Conservation (phyloP, 78 protist species). For the Speleostelium caveatum region DNA sequence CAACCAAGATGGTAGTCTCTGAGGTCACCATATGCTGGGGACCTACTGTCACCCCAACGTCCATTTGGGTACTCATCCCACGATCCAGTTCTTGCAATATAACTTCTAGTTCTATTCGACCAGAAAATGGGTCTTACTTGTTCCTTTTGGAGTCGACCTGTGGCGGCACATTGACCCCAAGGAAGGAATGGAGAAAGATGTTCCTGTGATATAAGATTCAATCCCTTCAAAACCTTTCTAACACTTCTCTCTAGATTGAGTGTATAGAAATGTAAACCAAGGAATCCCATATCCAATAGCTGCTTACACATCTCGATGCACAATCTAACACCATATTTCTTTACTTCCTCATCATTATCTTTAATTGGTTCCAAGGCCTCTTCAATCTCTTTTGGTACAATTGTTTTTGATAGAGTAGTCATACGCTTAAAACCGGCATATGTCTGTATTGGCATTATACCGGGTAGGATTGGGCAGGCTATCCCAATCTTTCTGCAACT, state of each 20-base stretch:
- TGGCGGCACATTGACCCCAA: slow-evolving; percentile 78
- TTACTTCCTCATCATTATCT: slow-evolving; percentile 94
- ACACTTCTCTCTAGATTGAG: slow-evolving; percentile 92
- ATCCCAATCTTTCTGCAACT: slow-evolving; percentile 92
- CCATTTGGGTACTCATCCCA: slow-evolving; percentile 99
- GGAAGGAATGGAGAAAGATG: slow-evolving; percentile 55
- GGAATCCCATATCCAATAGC: slow-evolving; percentile 77
- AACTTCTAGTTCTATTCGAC: slow-evolving; percentile 91
- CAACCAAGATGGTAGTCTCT: slow-evolving; percentile 86
- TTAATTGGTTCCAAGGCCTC: slow-evolving; percentile 86
- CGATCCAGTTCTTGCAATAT: slow-evolving; percentile 86
- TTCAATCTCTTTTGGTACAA: slow-evolving; percentile 75
- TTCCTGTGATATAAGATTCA: slow-evolving; percentile 36
- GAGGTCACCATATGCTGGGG: slow-evolving; percentile 97
- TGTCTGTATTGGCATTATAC: slow-evolving; percentile 97
- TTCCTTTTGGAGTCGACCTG: slow-evolving; percentile 66
- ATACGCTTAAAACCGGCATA: slow-evolving; percentile 90
- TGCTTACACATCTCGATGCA: slow-evolving; percentile 83
- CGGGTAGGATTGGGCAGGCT: slow-evolving; percentile 97
- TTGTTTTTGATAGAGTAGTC: slow-evolving; percentile 84
- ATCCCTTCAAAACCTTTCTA: slow-evolving; percentile 70
- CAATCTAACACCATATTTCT: slow-evolving; percentile 89
- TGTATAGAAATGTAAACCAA: slow-evolving; percentile 97
- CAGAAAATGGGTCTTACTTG: slow-evolving; percentile 96
- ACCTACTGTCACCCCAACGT: slow-evolving; percentile 91